phyloP scores from a whole-genome alignment of 2,329 filamentous ascomycete species.

The Aspergillus ochraceus region DNA sequence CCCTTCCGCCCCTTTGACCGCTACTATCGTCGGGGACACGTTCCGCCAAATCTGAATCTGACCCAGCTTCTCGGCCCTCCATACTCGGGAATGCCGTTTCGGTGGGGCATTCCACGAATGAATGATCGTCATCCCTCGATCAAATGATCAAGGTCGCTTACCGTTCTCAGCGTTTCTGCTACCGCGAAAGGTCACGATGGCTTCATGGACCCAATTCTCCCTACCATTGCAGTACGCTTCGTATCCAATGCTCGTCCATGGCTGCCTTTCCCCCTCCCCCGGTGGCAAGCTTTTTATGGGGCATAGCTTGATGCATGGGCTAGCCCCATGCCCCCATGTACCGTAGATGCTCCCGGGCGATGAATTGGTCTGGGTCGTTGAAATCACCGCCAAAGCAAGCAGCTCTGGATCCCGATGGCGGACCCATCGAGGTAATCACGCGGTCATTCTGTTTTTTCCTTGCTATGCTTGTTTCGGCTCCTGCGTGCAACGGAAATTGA shows the following conservation, averaged over 20 bases:
- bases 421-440: constrained; percentile 25
- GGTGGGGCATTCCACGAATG: constrained; percentile 20
- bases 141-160: constrained; percentile 16
- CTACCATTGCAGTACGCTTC: constrained; percentile 3
- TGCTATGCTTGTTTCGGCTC: constrained; percentile 14
- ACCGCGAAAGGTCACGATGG: constrained; percentile 12
- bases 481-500: constrained; percentile 7
- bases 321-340: constrained; percentile 12
- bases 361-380: constrained; percentile 23
- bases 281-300: constrained; percentile 19
- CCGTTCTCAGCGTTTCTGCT: constrained; percentile 16
- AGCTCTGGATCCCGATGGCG: constrained; percentile 18
- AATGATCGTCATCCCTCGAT: constrained; percentile 18
- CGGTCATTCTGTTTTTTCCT: constrained; percentile 21
- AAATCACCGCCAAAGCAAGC: constrained; percentile 28
- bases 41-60: constrained; percentile 4
- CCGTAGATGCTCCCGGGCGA: constrained; percentile 24
- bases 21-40: neutral
- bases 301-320: constrained; percentile 9
- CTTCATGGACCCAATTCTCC: constrained; percentile 7
- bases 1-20: constrained; percentile 3
- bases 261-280: constrained; percentile 9
- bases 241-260: constrained; percentile 8
- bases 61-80: constrained; percentile 19
- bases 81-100: constrained; percentile 20